Base-by-base conservation (phyloP, 225 moss, liverwort and hornwort species). In the Polytrichum commune region DNA sequence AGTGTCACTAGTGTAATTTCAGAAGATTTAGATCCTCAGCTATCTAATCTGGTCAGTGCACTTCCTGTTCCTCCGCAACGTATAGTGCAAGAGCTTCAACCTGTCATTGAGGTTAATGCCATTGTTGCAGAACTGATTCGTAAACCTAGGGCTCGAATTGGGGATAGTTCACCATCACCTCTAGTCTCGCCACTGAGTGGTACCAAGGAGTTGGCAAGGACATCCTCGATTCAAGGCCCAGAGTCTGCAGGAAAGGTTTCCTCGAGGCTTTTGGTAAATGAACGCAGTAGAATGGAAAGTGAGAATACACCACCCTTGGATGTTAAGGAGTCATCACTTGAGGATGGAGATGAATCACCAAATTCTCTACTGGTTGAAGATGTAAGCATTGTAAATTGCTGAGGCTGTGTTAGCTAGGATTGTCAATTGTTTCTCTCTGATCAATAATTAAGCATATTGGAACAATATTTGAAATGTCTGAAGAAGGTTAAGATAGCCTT, bases 311-410 rank as follows among this genome's bases (percentile, higher is more conserved):
- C 66, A 9, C 67, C 67, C 68, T 69, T 64, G 69, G 78, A 74
- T 74, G 68, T 79, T 53, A 84, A 78, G 73, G 84, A 84, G 64
- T 62, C 68, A 32, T 77, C 75, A 67, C 64, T 60, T 62, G 84
- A 82, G 63, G 78, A 84, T 46, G 73, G 73, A 55, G 81, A 75
- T 76, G 84, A 71, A 73, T 85, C 82, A 38, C 82, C 72, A 19
- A 88, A 73, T 71, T 66, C 72, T 68, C 78, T 88, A 62, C 82
- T 88, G 56, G 88, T 88, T 62, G 88, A 88, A 82, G 88, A 88
- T 71, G 88, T 88, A 88, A 66, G 71, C 25, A 27, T 58, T 4
- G 22, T 24, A 58, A 20, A 23, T 58, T 58, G 1, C 46, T 16
- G 46, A 46, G 46, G 10, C 46, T 16, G 46, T 46, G 46, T 13